Evolutionary conservation across 2,329 filamentous ascomycete species (phyloP).

Genomic region (Fusarium sulawesiense): DNA sequence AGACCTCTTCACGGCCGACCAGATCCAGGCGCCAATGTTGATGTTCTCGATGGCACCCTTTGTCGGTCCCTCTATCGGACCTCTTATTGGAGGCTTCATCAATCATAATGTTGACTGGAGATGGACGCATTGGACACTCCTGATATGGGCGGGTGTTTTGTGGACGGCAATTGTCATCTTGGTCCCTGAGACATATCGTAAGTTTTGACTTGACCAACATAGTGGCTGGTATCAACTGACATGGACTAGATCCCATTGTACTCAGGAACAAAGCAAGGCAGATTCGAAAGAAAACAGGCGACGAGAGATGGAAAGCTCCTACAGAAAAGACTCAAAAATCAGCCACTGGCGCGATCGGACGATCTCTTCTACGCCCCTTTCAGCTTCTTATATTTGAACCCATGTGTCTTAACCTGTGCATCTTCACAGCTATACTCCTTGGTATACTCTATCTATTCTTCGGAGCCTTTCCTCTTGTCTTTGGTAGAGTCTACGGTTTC

Average conservation of each 20-base stretch:
- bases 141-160: conserved; percentile 82
- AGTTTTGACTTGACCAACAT: conserved; percentile 24
- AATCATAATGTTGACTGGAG: conserved; percentile 80
- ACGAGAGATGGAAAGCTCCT: conserved; percentile 79
- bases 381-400: conserved; percentile 83
- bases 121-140: conserved; percentile 85
- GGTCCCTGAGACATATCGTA: conserved; percentile 89
- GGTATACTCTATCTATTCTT: conserved; percentile 93
- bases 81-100: conserved; percentile 81
- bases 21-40: conserved; percentile 85
- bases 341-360: conserved; percentile 68
- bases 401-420: conserved; percentile 85
- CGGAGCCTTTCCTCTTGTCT: conserved; percentile 86
- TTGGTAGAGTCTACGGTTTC: conserved; percentile 79
- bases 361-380: conserved; percentile 75
- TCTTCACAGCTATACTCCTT: conserved; percentile 85
- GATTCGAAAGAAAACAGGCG: conserved; percentile 79
- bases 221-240: conserved; percentile 6
- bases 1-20: conserved; percentile 76
- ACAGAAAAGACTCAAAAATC: conserved; percentile 79
- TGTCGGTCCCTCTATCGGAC: conserved; percentile 69
- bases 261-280: conserved; percentile 77
- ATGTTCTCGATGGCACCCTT: conserved; percentile 77
- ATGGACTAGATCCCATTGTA: conserved; percentile 68
- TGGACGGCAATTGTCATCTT: conserved; percentile 73